These are phyloP conservation scores for Cutaneotrichosporon cavernicola DNA, from an alignment of 1,284 basidiomycete species.

Conservation along the genomic window DNA sequence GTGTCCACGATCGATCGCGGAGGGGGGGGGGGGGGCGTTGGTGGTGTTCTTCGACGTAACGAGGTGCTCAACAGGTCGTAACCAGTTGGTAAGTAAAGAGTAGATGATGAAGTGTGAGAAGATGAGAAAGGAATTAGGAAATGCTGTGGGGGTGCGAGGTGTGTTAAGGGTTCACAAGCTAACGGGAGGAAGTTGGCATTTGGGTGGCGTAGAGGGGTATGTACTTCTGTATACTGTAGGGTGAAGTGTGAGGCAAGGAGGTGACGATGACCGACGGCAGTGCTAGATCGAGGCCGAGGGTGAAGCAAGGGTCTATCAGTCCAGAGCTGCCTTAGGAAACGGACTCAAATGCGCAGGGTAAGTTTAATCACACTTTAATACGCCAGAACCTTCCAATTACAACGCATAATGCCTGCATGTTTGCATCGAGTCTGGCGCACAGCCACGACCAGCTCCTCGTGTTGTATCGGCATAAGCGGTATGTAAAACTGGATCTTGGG, in stretches of 20 bases:
- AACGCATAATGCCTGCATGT: background rate
- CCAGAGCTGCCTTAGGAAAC: background rate
- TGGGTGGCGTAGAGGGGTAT: constrained; percentile 1
- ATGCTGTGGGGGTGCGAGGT: background rate
- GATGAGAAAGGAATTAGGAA: background rate
- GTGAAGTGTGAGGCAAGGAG: background rate
- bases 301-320: background rate
- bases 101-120: background rate
- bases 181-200: background rate
- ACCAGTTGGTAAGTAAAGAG: background rate
- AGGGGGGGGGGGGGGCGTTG: background rate
- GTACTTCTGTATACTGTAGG: background rate
- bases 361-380: background rate
- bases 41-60: background rate
- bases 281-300: background rate
- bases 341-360: background rate
- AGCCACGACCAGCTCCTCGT: no score
- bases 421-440: no score
- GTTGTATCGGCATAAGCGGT: no score
- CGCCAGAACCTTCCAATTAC: constrained; percentile 2
- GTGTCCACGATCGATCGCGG: background rate
- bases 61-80: background rate
- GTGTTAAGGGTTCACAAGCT: background rate
- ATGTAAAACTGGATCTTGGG: no score
- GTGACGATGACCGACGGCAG: background rate